phyloP scores from a whole-genome alignment of 345 rosid species.

The Eucalyptus grandis region DNA sequence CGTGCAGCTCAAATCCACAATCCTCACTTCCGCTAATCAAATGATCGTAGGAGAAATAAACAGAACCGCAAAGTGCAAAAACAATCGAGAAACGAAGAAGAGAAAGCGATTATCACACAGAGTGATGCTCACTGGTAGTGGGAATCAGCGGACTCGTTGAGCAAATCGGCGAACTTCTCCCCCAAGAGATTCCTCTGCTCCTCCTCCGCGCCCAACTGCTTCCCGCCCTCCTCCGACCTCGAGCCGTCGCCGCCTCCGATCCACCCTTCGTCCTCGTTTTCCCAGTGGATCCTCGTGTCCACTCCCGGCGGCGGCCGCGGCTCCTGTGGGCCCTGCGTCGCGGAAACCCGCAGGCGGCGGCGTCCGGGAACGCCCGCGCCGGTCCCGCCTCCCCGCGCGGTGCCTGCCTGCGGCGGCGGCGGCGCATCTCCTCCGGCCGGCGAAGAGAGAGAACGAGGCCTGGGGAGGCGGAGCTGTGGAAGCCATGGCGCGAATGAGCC shows the following conservation, averaged over 20 bases:
- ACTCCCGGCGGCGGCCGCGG: slow-evolving; percentile 44
- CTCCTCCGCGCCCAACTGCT: slow-evolving; percentile 10
- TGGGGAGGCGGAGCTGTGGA: not conserved
- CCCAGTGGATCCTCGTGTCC: slow-evolving; percentile 96
- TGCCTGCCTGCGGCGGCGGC: not conserved
- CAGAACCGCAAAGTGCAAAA: not conserved
- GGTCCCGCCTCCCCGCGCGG: not conserved
- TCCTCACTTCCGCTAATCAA: not conserved
- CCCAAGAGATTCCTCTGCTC: slow-evolving; percentile 24
- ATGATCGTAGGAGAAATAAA: not conserved
- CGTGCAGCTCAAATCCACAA: not conserved
- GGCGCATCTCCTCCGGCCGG: not conserved
- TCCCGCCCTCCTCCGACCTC: not conserved
- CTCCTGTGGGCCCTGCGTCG: slow-evolving; percentile 5
- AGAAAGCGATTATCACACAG: not conserved
- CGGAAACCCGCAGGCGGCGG: not conserved
- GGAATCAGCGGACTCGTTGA: slow-evolving; percentile 68
- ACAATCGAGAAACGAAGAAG: not conserved
- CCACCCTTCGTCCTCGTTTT: slow-evolving; percentile 86
- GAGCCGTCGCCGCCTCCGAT: slow-evolving; percentile 29
- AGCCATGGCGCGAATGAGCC: not conserved
- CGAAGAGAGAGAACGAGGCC: not conserved
- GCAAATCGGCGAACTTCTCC: slow-evolving; percentile 61
- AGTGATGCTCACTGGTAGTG: slow-evolving; percentile 64
- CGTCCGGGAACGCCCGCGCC: not conserved